These are phyloP conservation scores for Hemileia vastatrix DNA, from an alignment of 1,284 basidiomycete genomes.

Conservation along the genomic window DNA sequence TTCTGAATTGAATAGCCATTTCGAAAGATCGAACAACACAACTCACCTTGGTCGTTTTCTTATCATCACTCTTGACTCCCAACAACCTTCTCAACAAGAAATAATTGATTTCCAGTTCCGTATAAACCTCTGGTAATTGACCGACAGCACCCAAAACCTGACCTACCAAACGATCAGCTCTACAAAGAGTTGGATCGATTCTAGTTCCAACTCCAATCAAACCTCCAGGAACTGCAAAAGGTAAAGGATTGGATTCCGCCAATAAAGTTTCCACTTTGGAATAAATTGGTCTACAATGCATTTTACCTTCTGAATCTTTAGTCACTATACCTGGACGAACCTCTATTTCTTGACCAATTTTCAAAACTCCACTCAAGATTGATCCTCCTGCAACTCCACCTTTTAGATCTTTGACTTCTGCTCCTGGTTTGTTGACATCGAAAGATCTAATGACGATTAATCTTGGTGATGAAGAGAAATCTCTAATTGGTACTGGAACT, in stretches of 20 bases:
- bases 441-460: conserved; percentile 98
- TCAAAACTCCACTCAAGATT: conserved; percentile 83
- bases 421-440: conserved; percentile 97
- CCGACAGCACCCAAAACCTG: conserved; percentile 91
- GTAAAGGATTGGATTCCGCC: conserved; percentile 86
- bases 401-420: conserved; percentile 91
- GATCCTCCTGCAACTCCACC: conserved; percentile 98
- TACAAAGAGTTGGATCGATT: conserved; percentile 90
- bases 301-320: conserved; percentile 81
- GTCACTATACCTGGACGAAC: conserved; percentile 94
- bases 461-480: conserved; percentile 80
- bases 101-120: conserved; percentile 77
- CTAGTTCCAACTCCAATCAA: conserved; percentile 95
- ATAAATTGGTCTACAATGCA: conserved; percentile 85
- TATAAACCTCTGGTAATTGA: conserved; percentile 83
- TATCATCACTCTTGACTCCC: conserved; percentile 97
- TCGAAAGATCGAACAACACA: conserved; percentile 2
- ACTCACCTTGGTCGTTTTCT: conserved; percentile 77
- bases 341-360: conserved; percentile 85
- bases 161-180: conserved; percentile 90
- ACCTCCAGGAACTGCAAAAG: conserved; percentile 93
- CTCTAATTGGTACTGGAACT: conserved; percentile 83
- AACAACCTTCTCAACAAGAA: conserved; percentile 86
- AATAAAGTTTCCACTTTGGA: conserved; percentile 79
- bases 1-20: not conserved